These are phyloP conservation scores for Starmerella scarabaei DNA, from an alignment of 805 yeast species.

Conservation along the genomic window DNA sequence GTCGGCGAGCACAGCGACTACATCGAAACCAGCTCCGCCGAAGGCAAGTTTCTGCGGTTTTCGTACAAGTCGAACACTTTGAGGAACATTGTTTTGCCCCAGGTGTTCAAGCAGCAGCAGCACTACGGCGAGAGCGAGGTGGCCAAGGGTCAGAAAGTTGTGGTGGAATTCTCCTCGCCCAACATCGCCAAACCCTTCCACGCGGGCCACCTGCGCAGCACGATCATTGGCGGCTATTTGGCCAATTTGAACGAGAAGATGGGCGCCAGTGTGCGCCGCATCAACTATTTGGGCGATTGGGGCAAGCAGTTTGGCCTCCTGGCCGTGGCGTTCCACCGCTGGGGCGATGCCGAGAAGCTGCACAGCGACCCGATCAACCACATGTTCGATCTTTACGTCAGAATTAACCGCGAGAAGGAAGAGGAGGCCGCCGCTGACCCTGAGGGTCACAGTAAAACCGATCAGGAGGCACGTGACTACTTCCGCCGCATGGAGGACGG, in stretches of 20 bases:
- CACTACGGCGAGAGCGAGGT: constrained; percentile 64
- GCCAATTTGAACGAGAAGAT: constrained; percentile 77
- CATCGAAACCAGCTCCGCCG: constrained; percentile 58
- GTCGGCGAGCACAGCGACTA: constrained; percentile 39
- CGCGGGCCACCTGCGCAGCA: constrained; percentile 96
- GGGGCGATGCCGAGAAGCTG: constrained; percentile 66
- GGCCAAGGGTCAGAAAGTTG: constrained; percentile 55
- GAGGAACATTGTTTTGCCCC: constrained; percentile 55
- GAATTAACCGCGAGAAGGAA: constrained; percentile 62
- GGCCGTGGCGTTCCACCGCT: constrained; percentile 81
- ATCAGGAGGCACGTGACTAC: constrained; percentile 73
- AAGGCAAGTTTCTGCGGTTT: constrained; percentile 87
- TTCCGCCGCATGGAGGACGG: constrained; percentile 91
- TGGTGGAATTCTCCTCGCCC: constrained; percentile 92
- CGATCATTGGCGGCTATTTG: constrained; percentile 93
- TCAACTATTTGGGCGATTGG: constrained; percentile 98
- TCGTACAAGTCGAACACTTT: constrained; percentile 58
- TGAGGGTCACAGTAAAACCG: constrained; percentile 42
- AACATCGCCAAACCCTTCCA: constrained; percentile 99
- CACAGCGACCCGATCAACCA: constrained; percentile 79
- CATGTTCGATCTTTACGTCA: constrained; percentile 85
- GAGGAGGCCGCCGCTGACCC: constrained; percentile 48
- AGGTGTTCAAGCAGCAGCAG: constrained; percentile 44
- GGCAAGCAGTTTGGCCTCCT: constrained; percentile 96
- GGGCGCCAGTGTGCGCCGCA: constrained; percentile 86